Evolutionary conservation across 768 basidiomycete species (phyloP).

Genomic region (Serendipita vermifera): DNA sequence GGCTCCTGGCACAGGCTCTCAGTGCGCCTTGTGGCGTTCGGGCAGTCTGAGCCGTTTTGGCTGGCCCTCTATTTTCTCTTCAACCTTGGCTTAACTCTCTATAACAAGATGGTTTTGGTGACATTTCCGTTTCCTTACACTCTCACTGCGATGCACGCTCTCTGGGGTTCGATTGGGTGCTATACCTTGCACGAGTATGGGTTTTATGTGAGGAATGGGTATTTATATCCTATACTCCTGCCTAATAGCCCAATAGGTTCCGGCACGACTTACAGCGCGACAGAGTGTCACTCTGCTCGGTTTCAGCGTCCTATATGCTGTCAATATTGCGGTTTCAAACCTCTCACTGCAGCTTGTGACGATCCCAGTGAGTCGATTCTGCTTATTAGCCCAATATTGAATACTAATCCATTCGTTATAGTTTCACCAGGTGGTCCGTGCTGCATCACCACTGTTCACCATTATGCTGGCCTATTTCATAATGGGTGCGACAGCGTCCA

Average conservation of each 20-base stretch:
- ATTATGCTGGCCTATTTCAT: constrained; percentile 63
- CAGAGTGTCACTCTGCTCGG: constrained; percentile 53
- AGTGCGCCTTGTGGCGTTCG: constrained; percentile 12
- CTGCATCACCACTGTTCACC: constrained; percentile 85
- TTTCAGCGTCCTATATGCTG: constrained; percentile 82
- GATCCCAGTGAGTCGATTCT: constrained; percentile 51
- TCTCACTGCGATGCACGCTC: constrained; percentile 80
- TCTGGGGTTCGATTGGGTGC: constrained; percentile 78
- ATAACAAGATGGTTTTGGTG: constrained; percentile 87
- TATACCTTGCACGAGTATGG: constrained; percentile 45
- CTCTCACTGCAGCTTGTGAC: constrained; percentile 79
- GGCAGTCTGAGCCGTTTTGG: constrained; percentile 36
- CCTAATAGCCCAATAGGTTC: constrained; percentile 24
- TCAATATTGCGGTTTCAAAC: constrained; percentile 94
- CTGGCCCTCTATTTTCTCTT: constrained; percentile 73
- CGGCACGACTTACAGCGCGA: constrained; percentile 36
- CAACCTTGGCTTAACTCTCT: constrained; percentile 85
- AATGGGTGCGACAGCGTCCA: constrained; percentile 46
- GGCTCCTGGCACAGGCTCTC: constrained; percentile 2
- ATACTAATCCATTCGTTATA: constrained; percentile 22
- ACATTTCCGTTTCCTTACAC: constrained; percentile 94
- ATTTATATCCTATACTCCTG: background rate
- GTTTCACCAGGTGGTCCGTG: constrained; percentile 97
- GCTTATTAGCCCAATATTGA: background rate
- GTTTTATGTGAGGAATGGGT: constrained; percentile 31